Base-by-base conservation (phyloP, 495 filamentous ascomycete species). In the Aspergillus sclerotioniger region DNA sequence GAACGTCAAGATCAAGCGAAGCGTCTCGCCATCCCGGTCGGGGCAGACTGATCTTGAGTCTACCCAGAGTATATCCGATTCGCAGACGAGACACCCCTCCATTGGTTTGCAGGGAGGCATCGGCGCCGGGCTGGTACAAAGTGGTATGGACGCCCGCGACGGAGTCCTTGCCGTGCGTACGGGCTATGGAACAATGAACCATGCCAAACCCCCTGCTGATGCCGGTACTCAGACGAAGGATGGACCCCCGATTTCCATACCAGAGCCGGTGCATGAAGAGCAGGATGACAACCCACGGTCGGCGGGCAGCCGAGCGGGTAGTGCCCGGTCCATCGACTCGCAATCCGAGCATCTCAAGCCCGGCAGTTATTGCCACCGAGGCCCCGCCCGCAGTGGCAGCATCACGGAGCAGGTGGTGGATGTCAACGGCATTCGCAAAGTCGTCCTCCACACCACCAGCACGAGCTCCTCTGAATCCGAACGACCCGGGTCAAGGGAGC, bases 381-480 rank as follows among this genome's bases (percentile, higher is more conserved):
- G 80, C 10, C 77, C 81, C 35, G 88, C 89, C 0, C 84, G 90
- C 35, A 92, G 88, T 62, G 92, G 92, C 10, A 92, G 87, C 70
- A 96, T 96, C 64, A 93, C 90, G 0, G 91, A 96, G 71, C 91
- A 92, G 64, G 81, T 92, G 17, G 75, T 95, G 37, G 90, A 96
- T 67, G 78, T 88, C 10, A 87, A 88, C 45, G 91, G 91, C 2
- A 81, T 95, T 32, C 86, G 87, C 43, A 96, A 96, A 74, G 84
- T 94, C 10, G 85, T 96, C 9, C 81, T 96, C 10, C 88, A 92
- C 61, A 84, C 87, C 39, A 87, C 80, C 17, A 84, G 80, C 63
- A 81, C 78, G 32, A 80, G 76, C 41, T 77, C 76, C 4, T 78
- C 75, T 0, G 72, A 76, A 1, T 59, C 56, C 4, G 76, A 77